Conservation (phyloP, 495 filamentous ascomycete species). For the Aspergillus leporis region DNA sequence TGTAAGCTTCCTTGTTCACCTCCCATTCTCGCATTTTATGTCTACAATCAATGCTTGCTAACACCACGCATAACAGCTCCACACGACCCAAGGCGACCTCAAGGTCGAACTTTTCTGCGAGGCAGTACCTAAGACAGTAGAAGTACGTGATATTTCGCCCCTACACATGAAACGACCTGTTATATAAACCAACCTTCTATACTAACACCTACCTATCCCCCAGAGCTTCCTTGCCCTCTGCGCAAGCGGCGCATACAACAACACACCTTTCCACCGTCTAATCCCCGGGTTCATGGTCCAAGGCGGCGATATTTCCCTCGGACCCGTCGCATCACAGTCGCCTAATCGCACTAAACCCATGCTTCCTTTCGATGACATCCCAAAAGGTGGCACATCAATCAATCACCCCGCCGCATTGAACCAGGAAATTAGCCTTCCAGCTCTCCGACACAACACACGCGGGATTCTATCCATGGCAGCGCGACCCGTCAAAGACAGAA, state of each 20-base stretch:
- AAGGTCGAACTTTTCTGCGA: constrained; percentile 98
- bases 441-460: constrained; percentile 80
- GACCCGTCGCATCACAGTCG: constrained; percentile 48
- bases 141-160: constrained; percentile 45
- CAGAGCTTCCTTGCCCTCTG: constrained; percentile 97
- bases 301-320: constrained; percentile 74
- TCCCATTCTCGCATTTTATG: neutral
- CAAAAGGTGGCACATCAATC: constrained; percentile 83
- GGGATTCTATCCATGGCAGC: constrained; percentile 96
- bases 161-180: neutral
- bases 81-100: constrained; percentile 86
- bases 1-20: constrained; percentile 17
- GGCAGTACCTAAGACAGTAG: constrained; percentile 84
- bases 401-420: constrained; percentile 76
- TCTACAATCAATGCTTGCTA: neutral
- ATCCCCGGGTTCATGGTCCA: constrained; percentile 93
- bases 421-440: constrained; percentile 82
- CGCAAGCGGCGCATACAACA: constrained; percentile 82
- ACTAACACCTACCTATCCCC: neutral
- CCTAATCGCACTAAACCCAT: constrained; percentile 35
- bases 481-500: constrained; percentile 60
- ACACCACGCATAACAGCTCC: constrained; percentile 58
- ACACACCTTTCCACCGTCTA: constrained; percentile 86
- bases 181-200: neutral
- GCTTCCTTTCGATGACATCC: constrained; percentile 49